Percentiles rank a stretch among this genome's conserved stretches.
Evolutionary conservation across 306 rosid genomes (phyloP).

Genomic region (Calophaca sinica): DNA sequence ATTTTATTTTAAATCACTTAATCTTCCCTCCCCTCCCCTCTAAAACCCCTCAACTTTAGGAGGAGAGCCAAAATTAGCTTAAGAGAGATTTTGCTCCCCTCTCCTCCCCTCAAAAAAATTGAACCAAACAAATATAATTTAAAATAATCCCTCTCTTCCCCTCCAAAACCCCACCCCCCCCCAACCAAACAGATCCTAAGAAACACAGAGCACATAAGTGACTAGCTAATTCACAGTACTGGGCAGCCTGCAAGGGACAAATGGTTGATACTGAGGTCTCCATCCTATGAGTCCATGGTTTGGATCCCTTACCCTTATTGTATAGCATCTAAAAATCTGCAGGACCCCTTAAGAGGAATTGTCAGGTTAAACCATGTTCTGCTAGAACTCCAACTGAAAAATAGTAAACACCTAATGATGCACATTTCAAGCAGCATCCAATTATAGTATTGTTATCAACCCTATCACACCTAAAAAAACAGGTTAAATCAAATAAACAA

Average conservation of each 20-base stretch:
- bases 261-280: slow-evolving; percentile 13
- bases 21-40: too few relatives aligned
- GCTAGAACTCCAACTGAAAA: slow-evolving; percentile 35
- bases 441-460: slow-evolving; percentile 18
- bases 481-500: slow-evolving; percentile 21
- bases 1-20: too few relatives aligned
- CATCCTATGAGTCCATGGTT: slow-evolving; percentile 3
- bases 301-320: not conserved
- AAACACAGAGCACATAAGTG: slow-evolving; percentile 17
- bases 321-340: slow-evolving; percentile 19
- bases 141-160: too few relatives aligned
- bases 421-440: slow-evolving; percentile 40
- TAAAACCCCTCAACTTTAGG: too few relatives aligned
- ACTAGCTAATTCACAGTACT: slow-evolving; percentile 3
- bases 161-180: too few relatives aligned
- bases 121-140: too few relatives aligned
- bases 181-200: too few relatives aligned
- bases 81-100: too few relatives aligned
- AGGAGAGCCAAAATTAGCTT: too few relatives aligned
- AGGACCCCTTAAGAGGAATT: not conserved
- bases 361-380: slow-evolving; percentile 29
- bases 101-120: too few relatives aligned
- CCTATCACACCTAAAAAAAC: slow-evolving; percentile 4
- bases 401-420: slow-evolving; percentile 1
- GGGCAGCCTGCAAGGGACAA: not conserved